Conservation (phyloP, 2,329 filamentous ascomycete species). For the Lecanicillium sp. region DNA sequence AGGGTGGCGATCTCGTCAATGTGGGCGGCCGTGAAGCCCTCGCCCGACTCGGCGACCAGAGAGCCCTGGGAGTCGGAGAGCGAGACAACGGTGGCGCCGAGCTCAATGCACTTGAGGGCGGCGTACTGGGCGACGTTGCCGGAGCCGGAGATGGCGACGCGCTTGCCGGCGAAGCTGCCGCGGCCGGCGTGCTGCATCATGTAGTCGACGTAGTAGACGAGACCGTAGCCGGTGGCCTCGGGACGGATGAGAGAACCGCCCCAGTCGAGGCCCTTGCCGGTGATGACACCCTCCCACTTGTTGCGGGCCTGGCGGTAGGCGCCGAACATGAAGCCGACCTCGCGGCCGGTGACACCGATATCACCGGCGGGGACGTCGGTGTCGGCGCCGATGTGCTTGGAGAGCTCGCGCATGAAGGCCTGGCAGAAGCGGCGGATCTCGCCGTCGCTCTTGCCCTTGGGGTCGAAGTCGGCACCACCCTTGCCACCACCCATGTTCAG, state of each 20-base stretch:
- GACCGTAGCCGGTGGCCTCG: slow-evolving; percentile 93
- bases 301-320: slow-evolving; percentile 84
- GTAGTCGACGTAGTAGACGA: slow-evolving; percentile 93
- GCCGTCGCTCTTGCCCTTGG: slow-evolving; percentile 95
- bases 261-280: slow-evolving; percentile 90
- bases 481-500: slow-evolving; percentile 88
- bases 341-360: slow-evolving; percentile 86
- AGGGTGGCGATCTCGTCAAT: slow-evolving; percentile 72
- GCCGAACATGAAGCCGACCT: slow-evolving; percentile 94
- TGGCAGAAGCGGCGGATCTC: slow-evolving; percentile 98
- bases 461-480: slow-evolving; percentile 96
- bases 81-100: slow-evolving; percentile 86
- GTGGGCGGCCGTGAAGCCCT: slow-evolving; percentile 71
- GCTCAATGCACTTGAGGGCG: slow-evolving; percentile 91
- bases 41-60: slow-evolving; percentile 66
- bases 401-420: slow-evolving; percentile 92
- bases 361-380: slow-evolving; percentile 96
- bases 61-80: slow-evolving; percentile 88
- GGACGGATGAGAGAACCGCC: slow-evolving; percentile 91
- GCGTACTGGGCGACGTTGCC: slow-evolving; percentile 98
- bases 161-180: slow-evolving; percentile 84
- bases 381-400: slow-evolving; percentile 91
- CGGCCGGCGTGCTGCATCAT: slow-evolving; percentile 90
- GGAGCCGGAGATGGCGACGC: slow-evolving; percentile 90
- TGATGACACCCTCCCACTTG: slow-evolving; percentile 92